Base-by-base conservation (phyloP, 495 filamentous ascomycete genomes). In the Penicillium turbatum region DNA sequence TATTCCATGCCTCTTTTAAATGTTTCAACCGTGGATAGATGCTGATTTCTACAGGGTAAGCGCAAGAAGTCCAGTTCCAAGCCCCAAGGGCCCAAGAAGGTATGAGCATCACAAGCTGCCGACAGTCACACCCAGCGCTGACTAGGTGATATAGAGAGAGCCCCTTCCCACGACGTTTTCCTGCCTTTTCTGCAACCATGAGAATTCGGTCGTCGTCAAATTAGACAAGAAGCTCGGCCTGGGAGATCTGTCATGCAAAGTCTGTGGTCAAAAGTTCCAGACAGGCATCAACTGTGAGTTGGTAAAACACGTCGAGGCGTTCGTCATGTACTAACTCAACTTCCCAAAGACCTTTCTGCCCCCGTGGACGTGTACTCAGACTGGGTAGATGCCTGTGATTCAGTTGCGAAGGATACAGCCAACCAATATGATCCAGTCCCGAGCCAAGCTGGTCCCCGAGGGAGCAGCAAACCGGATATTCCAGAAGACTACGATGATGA, bases 121-220 rank as follows among this genome's bases (percentile, higher is more conserved):
- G 1, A n/a, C 7, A 0, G 30, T 39, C 24, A 9, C 9, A 29
- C 36, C 8, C 8, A 11, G 24, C 12, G 42, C 56, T 62, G 41
- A 62, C 21, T 10, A 8, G 34, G 6, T 1, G 7, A 49, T 5
- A 19, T 53, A 96, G 92, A 83, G 81, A 65, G 92, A 96, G 62
- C 87, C 89, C 12, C 81, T 98, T n/a, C 76, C 90, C 13, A 92
- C 86, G 2, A 78, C 82, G 17, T 98, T 98, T 69, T 84, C 90
- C n/a, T 98, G 93, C 65, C 83, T 97, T 29, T 98, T 98, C 72
- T 98, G 93, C 77, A 97, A 96, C 68, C 90, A 97, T 71, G 95
- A 97, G 64, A 90, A 88, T 40, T 86, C 91, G 0, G 88, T 98
- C 31, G 77, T 83, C 2, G 87, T 95, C 59, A 90, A 91, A 64